Percentiles rank a stretch among this genome's conserved stretches.
Evolutionary conservation across 2,329 filamentous ascomycete species (phyloP).

Genomic region (Xylariaceae sp.): DNA sequence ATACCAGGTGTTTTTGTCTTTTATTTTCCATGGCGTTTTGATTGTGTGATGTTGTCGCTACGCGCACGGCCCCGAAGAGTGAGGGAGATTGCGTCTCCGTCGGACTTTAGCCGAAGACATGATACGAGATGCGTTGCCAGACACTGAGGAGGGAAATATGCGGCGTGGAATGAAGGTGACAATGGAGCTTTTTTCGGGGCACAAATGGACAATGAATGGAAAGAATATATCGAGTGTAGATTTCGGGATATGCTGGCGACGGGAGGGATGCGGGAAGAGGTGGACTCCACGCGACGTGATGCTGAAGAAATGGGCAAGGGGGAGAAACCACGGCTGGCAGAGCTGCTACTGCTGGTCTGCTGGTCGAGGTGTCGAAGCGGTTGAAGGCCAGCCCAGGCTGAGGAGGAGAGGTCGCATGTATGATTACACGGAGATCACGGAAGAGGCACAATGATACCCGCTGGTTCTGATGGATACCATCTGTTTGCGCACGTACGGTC

Average conservation of each 20-base stretch:
- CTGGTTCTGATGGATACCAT: slow-evolving; percentile 11
- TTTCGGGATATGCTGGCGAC: slow-evolving; percentile 6
- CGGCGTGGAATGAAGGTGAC: neutral
- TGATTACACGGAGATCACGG: slow-evolving; percentile 13
- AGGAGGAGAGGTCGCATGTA: slow-evolving; percentile 16
- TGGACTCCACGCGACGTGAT: neutral
- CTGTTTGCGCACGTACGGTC: neutral
- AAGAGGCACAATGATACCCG: slow-evolving; percentile 26
- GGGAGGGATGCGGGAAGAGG: neutral
- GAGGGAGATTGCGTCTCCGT: slow-evolving; percentile 2
- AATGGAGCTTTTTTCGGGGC: neutral
- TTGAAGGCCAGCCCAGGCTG: slow-evolving; percentile 5
- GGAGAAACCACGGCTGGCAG: neutral
- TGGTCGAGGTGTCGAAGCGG: slow-evolving; percentile 1
- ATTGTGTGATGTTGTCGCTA: slow-evolving; percentile 7
- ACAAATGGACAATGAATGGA: neutral
- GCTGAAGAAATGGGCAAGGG: neutral
- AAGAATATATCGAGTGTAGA: slow-evolving; percentile 8
- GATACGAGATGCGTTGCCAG: slow-evolving; percentile 3
- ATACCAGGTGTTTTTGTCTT: slow-evolving; percentile 24
- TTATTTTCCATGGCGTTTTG: slow-evolving; percentile 14
- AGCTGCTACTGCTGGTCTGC: neutral
- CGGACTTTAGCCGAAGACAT: neutral
- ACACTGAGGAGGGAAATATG: neutral
- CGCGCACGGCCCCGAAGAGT: slow-evolving; percentile 1